Evolutionary conservation across 805 yeast genomes (phyloP), one percentile per base, ranked within the genome.

Genomic region (Metschnikowia kofuensis): DNA sequence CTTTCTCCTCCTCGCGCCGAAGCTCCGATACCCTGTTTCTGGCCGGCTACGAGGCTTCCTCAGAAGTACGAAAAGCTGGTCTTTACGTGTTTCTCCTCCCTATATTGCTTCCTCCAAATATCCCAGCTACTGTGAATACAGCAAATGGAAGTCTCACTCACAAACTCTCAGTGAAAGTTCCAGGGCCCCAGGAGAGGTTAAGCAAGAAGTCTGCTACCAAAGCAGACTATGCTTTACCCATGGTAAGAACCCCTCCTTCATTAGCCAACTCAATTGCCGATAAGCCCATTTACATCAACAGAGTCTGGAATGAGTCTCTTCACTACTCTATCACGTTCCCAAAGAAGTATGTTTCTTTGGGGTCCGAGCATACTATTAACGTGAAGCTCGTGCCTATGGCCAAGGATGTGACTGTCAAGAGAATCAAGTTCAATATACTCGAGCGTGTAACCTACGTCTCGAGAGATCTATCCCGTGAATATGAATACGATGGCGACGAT

Each of bases 291-390:
- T 86, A 83, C 62, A 89, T 87, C 34, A 85, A 84, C 61, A 75
- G 87, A 52, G 75, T 82, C 1, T 87, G 94, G 94, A 81, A 82
- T 56, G 84, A 85, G 47, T 64, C 89, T 0, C 65, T 87, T 35
- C 82, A 82, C 48, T 87, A 87, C 64, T 85, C 85, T 54, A 76
- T 87, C 13, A 78, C 89, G 0, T 76, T 87, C 50, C 90, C 91
- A 0, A 76, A 76, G 49, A 87, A 87, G 58, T 87, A 75, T 62
- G 80, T 86, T 10, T 74, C 87, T 1, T 66, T 87, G 42, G 86
- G 87, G 2, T 75, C 82, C 11, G 82, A 78, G 43, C 70, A 68
- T 68, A 59, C 87, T 66, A 67, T 87, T 16, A 84, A 80, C 57
- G 75, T 87, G 56, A 85, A 84, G 60, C 69, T 87, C 26, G 77